Evolutionary conservation across 768 basidiomycete species (phyloP).

Genomic region (Tulasnella calospora): DNA sequence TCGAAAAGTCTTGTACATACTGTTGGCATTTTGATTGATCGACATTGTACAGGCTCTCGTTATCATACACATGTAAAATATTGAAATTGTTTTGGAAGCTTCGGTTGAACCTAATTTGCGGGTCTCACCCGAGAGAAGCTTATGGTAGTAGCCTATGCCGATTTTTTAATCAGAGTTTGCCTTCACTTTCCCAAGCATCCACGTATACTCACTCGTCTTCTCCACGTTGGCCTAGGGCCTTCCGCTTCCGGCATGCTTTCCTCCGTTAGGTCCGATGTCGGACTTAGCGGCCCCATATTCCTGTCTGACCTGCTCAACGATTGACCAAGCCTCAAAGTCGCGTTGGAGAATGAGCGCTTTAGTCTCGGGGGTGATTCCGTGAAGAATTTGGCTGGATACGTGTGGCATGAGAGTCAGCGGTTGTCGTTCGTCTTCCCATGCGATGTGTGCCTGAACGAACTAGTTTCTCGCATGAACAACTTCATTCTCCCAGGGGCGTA

Average conservation of each 20-base stretch:
- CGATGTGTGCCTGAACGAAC: neutral
- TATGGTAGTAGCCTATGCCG: neutral
- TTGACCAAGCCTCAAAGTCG: neutral
- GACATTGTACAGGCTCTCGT: neutral
- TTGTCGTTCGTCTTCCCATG: neutral
- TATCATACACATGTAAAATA: neutral
- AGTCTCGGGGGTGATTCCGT: neutral
- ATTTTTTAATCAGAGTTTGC: neutral
- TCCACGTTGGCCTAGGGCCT: conserved; percentile 1
- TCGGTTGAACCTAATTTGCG: neutral
- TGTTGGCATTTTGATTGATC: neutral
- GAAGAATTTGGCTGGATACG: neutral
- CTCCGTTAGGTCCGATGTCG: neutral
- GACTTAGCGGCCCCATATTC: neutral
- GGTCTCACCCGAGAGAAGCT: neutral
- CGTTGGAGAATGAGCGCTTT: neutral
- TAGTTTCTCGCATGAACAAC: neutral
- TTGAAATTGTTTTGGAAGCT: neutral
- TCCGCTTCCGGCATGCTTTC: neutral
- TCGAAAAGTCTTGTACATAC: neutral
- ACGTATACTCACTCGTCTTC: neutral
- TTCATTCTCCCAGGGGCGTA: neutral
- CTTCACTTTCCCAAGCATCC: neutral
- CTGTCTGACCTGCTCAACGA: neutral
- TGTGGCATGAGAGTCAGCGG: neutral